phyloP scores from a whole-genome alignment of 2,329 filamentous ascomycete species.

The Ascochyta pisi region DNA sequence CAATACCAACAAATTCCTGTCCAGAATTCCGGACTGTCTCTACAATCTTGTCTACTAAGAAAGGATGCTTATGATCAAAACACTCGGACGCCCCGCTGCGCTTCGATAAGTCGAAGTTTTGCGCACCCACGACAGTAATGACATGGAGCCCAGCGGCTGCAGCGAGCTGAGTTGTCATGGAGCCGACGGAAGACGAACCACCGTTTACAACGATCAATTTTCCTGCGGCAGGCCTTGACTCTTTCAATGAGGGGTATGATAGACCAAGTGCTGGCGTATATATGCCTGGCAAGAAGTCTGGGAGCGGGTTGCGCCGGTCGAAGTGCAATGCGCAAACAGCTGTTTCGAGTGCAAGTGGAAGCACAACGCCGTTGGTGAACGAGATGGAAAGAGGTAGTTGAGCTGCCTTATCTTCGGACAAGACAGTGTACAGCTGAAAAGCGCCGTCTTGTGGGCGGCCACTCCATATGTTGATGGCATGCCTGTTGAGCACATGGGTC shows the following conservation, averaged over 20 bases:
- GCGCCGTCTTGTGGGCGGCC: conserved; percentile 31
- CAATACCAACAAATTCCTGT: conserved; percentile 49
- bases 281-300: conserved; percentile 31
- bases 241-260: conserved; percentile 46
- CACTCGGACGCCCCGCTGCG: conserved; percentile 31
- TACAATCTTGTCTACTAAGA: conserved; percentile 47
- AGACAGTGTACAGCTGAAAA: conserved; percentile 40
- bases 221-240: conserved; percentile 21
- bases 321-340: conserved; percentile 49
- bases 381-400: conserved; percentile 51
- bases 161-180: conserved; percentile 52
- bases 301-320: conserved; percentile 30
- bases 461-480: conserved; percentile 30
- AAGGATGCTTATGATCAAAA: conserved; percentile 36
- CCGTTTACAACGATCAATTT: conserved; percentile 58
- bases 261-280: conserved; percentile 45
- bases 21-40: conserved; percentile 42
- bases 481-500: conserved; percentile 12
- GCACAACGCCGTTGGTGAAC: conserved; percentile 49
- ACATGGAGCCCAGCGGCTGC: conserved; percentile 50
- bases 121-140: conserved; percentile 44
- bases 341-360: conserved; percentile 52
- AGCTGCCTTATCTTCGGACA: conserved; percentile 46
- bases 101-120: conserved; percentile 30
- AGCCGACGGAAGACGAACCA: conserved; percentile 51